phyloP scores from a whole-genome alignment of 225 moss, liverwort and hornwort species.

The Pleurozium schreberi region DNA sequence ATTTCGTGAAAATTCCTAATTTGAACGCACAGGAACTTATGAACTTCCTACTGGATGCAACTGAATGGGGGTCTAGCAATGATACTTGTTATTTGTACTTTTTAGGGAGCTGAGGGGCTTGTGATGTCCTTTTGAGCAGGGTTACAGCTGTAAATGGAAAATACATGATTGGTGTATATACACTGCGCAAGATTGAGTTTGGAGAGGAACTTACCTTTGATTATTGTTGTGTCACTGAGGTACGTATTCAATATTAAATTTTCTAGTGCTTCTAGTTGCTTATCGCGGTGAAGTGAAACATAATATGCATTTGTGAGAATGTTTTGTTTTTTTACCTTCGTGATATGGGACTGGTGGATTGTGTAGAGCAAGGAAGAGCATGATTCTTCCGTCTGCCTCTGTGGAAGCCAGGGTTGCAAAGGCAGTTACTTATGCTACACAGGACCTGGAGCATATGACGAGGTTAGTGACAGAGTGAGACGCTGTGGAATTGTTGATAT shows the following conservation, averaged over 20 bases:
- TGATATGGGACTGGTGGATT: slow-evolving; percentile 7
- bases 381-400: slow-evolving; percentile 92
- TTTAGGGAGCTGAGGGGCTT: background rate
- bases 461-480: slow-evolving; percentile 34
- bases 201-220: slow-evolving; percentile 99
- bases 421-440: slow-evolving; percentile 95
- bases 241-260: slow-evolving; percentile 6
- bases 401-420: slow-evolving; percentile 96
- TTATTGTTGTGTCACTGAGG: slow-evolving; percentile 98
- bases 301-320: background rate
- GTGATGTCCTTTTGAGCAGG: slow-evolving; percentile 31
- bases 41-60: background rate
- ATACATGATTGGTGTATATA: slow-evolving; percentile 97
- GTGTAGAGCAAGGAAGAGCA: slow-evolving; percentile 97
- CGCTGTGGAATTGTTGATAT: background rate
- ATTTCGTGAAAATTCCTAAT: background rate
- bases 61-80: background rate
- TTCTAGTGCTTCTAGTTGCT: background rate
- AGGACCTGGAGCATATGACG: slow-evolving; percentile 92
- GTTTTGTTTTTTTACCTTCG: background rate
- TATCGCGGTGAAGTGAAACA: background rate
- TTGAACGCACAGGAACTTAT: background rate
- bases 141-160: slow-evolving; percentile 88
- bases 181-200: slow-evolving; percentile 82
- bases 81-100: background rate